Base-by-base conservation (phyloP, 139 green algal species). In the Micractinium sp. region DNA sequence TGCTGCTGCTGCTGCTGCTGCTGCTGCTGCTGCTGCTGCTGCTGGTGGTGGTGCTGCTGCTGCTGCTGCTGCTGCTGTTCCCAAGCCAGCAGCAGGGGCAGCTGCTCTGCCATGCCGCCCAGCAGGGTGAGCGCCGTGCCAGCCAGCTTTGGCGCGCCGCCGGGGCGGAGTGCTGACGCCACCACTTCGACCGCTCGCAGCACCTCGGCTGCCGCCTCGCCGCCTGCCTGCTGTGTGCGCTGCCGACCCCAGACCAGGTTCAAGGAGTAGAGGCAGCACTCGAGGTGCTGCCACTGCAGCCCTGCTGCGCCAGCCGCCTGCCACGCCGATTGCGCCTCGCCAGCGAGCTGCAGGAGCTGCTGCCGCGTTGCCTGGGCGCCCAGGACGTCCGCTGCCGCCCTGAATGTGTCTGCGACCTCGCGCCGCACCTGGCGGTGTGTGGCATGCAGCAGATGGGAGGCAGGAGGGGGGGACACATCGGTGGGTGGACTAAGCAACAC, bases 61-160 rank as follows among this genome's bases (percentile, higher is more conserved):
- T 23, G 36, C 35, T 67, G n/a, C 60, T 56, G 27, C 27, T 74
- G 81, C n/a, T 33, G 38, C 19, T 66, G n/a, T 33, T 87, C 53
- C 5, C 33, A 16, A 18, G 73, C 84, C 4, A 87, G 83, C 25
- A 91, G 85, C 3, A 63, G n/a, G 23, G 86, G 67, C 23, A 93
- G 91, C 90, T 93, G 94, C 35, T 76, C 76, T 12, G 89, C 77
- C 84, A 96, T 85, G 78, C 93, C 93, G 1, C 93, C 94, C 16
- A 95, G 63, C 67, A 96, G 71, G 12, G 94, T 96, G 2, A 96
- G 88, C 3, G 94, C 94, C 0, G 94, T 96, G 78, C 94, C 94
- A 1, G 94, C 82, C 25, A 96, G 93, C 90, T 96, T 96, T 33
- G 91, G 88, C 36, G 73, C 25, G 25, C 63, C 47, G 47, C 47